These are phyloP conservation scores for Raphanus sativus DNA, from an alignment of 345 rosid genomes.

Conservation along the genomic window DNA sequence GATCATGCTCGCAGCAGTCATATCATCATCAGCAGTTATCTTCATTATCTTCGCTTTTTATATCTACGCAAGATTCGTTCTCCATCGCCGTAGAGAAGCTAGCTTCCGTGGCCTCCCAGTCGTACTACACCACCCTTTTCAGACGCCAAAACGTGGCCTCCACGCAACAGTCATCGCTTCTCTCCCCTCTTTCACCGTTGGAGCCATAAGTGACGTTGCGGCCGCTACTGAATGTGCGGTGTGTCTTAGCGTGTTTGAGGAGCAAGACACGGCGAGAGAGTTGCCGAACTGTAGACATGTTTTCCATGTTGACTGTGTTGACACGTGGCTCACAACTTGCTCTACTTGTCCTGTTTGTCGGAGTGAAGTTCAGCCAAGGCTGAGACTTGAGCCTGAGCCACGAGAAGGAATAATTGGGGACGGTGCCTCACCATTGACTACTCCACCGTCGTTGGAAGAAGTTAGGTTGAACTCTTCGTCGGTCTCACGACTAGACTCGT, in stretches of 20 bases:
- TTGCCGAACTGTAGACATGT: conserved; percentile 74
- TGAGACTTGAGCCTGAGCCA: conserved; percentile 49
- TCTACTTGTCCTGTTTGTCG: conserved; percentile 84
- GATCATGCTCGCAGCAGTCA: conserved; percentile 32
- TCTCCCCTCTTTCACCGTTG: conserved; percentile 47
- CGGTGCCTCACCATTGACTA: conserved; percentile 34
- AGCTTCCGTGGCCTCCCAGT: conserved; percentile 26
- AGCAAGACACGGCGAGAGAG: conserved; percentile 55
- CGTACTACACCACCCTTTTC: conserved; percentile 23
- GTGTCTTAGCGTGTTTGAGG: conserved; percentile 68
- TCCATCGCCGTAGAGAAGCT: conserved; percentile 37
- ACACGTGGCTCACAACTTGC: conserved; percentile 62
- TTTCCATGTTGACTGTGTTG: conserved; percentile 70
- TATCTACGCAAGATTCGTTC: conserved; percentile 38
- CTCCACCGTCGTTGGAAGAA: conserved; percentile 29
- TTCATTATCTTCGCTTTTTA: conserved; percentile 30
- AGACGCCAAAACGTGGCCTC: conserved; percentile 55
- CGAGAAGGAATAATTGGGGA: conserved; percentile 43
- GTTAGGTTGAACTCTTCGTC: conserved; percentile 25
- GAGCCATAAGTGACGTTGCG: conserved; percentile 24
- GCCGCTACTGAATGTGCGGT: conserved; percentile 55
- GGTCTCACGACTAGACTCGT: background rate
- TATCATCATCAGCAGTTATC: conserved; percentile 34
- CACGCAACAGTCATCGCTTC: conserved; percentile 52
- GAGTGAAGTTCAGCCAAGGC: conserved; percentile 60